A percentile compares a stretch with the other conserved stretches of the same genome.
phyloP scores from a whole-genome alignment of 257 asterid genomes.

The Nicotiana knightiana region DNA sequence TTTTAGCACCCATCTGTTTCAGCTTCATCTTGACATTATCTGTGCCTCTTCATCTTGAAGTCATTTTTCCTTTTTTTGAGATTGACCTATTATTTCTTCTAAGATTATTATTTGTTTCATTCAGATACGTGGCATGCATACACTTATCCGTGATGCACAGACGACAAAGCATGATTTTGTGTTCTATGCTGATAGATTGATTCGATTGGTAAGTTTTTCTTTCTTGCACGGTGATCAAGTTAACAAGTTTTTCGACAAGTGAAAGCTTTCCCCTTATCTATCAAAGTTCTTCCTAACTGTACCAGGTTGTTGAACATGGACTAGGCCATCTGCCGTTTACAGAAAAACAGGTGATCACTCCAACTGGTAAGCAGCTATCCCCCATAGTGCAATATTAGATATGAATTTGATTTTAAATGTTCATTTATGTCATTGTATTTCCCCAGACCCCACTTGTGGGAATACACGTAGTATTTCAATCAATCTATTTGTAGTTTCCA shows the following conservation, averaged over 20 bases:
- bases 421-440: no score
- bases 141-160: constrained; percentile 93
- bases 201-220: constrained; percentile 67
- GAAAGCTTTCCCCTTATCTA: neutral
- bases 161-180: constrained; percentile 89
- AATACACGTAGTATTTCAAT: no score
- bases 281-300: neutral
- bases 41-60: neutral
- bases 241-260: neutral
- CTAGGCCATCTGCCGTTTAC: constrained; percentile 98
- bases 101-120: constrained; percentile 24
- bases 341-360: constrained; percentile 94
- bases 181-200: constrained; percentile 87
- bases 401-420: no score
- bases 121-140: constrained; percentile 99
- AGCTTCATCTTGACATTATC: neutral
- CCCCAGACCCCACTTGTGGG: no score
- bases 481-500: no score
- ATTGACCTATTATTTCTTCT: neutral
- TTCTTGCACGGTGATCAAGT: neutral
- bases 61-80: neutral
- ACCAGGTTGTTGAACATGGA: constrained; percentile 98
- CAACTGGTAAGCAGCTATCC: constrained; percentile 66
- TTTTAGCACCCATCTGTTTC: neutral
- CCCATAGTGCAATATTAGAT: neutral